Base-by-base conservation (phyloP, 441 rosid genomes). In the Viola pubescens region DNA sequence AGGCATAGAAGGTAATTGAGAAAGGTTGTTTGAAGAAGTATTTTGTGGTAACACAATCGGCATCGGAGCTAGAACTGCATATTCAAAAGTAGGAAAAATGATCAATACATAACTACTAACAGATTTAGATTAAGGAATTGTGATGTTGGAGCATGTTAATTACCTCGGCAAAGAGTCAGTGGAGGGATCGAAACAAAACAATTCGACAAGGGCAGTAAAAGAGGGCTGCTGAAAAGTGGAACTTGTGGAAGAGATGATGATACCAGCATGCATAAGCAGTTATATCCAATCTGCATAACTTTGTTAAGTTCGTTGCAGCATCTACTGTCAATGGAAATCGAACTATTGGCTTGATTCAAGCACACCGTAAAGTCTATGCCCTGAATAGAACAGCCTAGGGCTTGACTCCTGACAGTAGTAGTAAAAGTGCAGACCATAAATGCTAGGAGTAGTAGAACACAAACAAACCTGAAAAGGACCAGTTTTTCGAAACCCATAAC, bases 261-360 rank as follows among this genome's bases (percentile, higher is more conserved):
- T 13, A 59, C 2, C 59, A 69, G 37, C 48, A 70, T 63, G 60
- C 84, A 77, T 61, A 75, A 64, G 70, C 81, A 80, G 46, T 57
- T 62, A 5, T 39, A 70, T 47, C 78, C 77, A 7, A 56, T 56
- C 51, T 40, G 60, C 37, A 62, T 67, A 51, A 54, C 69, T 62
- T 63, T 63, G 61, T 68, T 68, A 38, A 80, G 66, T 2, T 66
- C 58, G 37, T 63, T 47, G 76, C 80, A 80, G 70, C 84, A 77
- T 4, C 9, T 37, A 3, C 62, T 42, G 34, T 73, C 67, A 26
- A 51, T 65, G 16, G 71, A 49, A 56, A 70, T 44, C n/a, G 70
- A 54, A 47, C 40, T 54, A 1, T 67, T 62, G 3, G 39, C 52
- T 52, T 54, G 74, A 40, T 47, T 61, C 61, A 79, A 63, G 63